Base-by-base conservation (phyloP, 2,329 filamentous ascomycete species). In the Aspergillus tubingensis region DNA sequence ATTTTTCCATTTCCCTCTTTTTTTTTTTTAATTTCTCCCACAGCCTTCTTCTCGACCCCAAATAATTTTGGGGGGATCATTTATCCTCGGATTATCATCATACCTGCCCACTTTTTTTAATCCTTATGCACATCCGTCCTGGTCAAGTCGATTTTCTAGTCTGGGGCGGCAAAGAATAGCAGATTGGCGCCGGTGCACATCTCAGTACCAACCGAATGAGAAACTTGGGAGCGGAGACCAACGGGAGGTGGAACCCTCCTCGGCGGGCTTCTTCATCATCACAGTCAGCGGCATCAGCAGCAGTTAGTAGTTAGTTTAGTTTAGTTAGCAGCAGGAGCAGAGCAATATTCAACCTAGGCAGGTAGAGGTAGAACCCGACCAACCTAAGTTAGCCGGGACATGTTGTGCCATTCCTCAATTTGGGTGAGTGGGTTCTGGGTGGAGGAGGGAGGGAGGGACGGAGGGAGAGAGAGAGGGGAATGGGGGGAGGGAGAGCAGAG, bases 331-430 rank as follows among this genome's bases (percentile, higher is more conserved):
- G 23, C 53, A 62, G 15, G 44, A 50, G 23, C 17, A 50, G 4
- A 51, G 41, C 54, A 27, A 55, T 30, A 49, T 49, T 49, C 44
- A 51, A 23, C 56, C 49, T 57, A 53, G 57, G 32, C 32, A 36
- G 32, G 32, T 32, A 32, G 30, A 13, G 10, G 30, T 32, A 32
- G 30, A 32, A 32, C 27, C 27, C 27, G 27, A 30, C 30, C 30
- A 32, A 13, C 30, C 32, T 36, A 13, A 36, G 32, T 36, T 36
- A 36, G 32, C 32, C 32, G 32, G 32, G 32, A 36, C 56, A 58
- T 59, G 52, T 61, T 59, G 55, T 61, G 62, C 62, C 58, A 62
- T 64, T 64, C 54, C 62, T 64, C 58, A 54, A 59, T 63, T 62
- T 47, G 61, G 63, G 58, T 15, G 41, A 21, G 41, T 44, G 41